These are phyloP conservation scores for Lipomyces spencermartinsiae DNA, from an alignment of 805 yeast species.

Conservation along the genomic window DNA sequence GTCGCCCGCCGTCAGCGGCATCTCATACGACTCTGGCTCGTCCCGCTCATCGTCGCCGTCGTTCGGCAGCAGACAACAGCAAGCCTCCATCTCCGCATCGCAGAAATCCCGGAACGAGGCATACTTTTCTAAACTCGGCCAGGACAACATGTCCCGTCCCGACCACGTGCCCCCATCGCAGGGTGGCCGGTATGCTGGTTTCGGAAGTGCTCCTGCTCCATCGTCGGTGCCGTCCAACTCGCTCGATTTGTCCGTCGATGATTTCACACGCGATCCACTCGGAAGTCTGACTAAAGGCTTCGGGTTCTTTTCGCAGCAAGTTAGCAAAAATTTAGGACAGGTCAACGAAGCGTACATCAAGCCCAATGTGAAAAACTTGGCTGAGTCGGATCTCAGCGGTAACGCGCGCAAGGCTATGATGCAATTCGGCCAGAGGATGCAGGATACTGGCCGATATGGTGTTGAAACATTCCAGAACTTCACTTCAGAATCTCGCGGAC, in stretches of 20 bases:
- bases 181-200: conserved; percentile 92
- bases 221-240: conserved; percentile 28
- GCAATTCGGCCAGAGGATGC: conserved; percentile 94
- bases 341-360: conserved; percentile 88
- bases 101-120: conserved; percentile 70
- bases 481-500: conserved; percentile 49
- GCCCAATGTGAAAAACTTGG: conserved; percentile 84
- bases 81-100: conserved; percentile 21
- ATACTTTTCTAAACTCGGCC: conserved; percentile 81
- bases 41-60: conserved; percentile 39
- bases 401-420: conserved; percentile 94
- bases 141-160: conserved; percentile 72
- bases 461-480: conserved; percentile 68
- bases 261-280: conserved; percentile 71
- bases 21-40: conserved; percentile 15
- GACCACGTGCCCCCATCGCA: conserved; percentile 85
- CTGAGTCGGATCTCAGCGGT: conserved; percentile 75
- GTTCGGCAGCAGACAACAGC: conserved; percentile 33
- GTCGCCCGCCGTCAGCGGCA: conserved; percentile 29
- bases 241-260: conserved; percentile 39
- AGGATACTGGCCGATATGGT: conserved; percentile 81
- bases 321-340: conserved; percentile 80
- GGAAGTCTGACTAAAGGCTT: conserved; percentile 94
- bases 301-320: conserved; percentile 88
- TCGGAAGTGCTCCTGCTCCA: conserved; percentile 70